Evolutionary conservation across 1,139 yeast species (phyloP).

Genomic region (Geotrichum restrictum): DNA sequence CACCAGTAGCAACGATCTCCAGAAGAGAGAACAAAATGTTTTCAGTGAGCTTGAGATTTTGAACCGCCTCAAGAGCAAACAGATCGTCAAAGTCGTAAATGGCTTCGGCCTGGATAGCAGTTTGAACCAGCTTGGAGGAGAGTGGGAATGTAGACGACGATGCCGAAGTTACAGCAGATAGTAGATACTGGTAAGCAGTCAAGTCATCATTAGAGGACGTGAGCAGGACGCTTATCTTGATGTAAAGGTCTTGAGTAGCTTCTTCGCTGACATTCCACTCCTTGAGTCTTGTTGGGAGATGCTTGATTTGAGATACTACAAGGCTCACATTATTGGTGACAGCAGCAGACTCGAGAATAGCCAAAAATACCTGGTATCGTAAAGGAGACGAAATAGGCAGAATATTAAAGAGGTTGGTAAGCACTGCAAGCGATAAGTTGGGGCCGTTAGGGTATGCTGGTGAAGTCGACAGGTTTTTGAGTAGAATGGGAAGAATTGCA

Average conservation of each 20-base stretch:
- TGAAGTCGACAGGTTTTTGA: slow-evolving; percentile 33
- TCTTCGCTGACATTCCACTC: slow-evolving; percentile 38
- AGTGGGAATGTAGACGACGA: slow-evolving; percentile 27
- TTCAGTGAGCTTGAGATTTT: slow-evolving; percentile 27
- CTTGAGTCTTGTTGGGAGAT: slow-evolving; percentile 40
- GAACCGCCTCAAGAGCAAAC: slow-evolving; percentile 36
- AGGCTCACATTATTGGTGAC: slow-evolving; percentile 36
- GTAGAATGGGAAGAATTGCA: slow-evolving; percentile 35
- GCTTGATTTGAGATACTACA: slow-evolving; percentile 40
- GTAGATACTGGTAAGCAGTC: slow-evolving; percentile 33
- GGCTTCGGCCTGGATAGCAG: slow-evolving; percentile 31
- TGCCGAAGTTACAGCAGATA: slow-evolving; percentile 32
- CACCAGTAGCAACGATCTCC: slow-evolving; percentile 37
- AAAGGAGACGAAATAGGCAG: slow-evolving; percentile 35
- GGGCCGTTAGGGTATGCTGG: slow-evolving; percentile 35
- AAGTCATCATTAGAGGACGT: slow-evolving; percentile 28
- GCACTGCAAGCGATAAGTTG: slow-evolving; percentile 37
- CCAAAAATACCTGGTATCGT: slow-evolving; percentile 36
- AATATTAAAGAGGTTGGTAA: slow-evolving; percentile 43
- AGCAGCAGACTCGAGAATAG: slow-evolving; percentile 38
- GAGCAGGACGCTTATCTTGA: slow-evolving; percentile 32
- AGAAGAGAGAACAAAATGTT: slow-evolving; percentile 33
- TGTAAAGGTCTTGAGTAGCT: slow-evolving; percentile 32
- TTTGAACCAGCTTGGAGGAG: slow-evolving; percentile 31
- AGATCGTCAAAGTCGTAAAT: slow-evolving; percentile 39